Base-by-base conservation (phyloP, 805 yeast species). In the Monosporozyma unispora region DNA sequence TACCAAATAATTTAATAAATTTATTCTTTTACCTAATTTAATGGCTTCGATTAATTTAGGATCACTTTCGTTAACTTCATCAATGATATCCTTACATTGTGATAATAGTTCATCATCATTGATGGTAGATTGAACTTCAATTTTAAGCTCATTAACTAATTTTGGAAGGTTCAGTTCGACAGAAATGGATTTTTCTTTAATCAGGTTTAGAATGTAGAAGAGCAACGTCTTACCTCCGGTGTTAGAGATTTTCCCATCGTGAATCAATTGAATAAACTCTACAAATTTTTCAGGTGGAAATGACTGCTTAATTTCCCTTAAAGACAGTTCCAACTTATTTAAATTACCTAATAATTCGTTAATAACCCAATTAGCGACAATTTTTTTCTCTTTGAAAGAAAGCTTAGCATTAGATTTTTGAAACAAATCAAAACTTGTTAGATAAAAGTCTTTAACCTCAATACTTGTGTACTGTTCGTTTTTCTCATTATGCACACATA, bases 311-410 rank as follows among this genome's bases (percentile, higher is more conserved):
- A 59, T 57, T 50, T 77, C 72, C 11, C 49, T 53, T 31, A 70
- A 44, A 4, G 63, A 52, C 4, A 59, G 42, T 22, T 74, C 70
- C 7, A 78, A 70, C 59, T 79, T 81, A 7, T 79, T 73, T 52
- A 87, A 70, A 12, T 79, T 70, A 0, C 97, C 96, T 16, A 87
- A 59, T 39, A 88, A 68, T 54, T 87, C 90, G 66, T 91, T 90
- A 7, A 87, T 79, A 8, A 88, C 64, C 96, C 96, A 91, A 60
- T 84, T 87, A 27, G 81, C 79, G 2, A 80, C 80, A 39, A 70
- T 52, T 51, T 71, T 79, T 8, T 62, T 57, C 14, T 61, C 61
- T 8, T 62, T 53, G 10, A 64, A 52, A 11, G 14, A 10, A 4
- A 12, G 6, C 12, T 53, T 37, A 1, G 50, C 59, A 10, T 67